phyloP scores from a whole-genome alignment of 1,284 basidiomycete genomes.

The Volvariella surrecta region DNA sequence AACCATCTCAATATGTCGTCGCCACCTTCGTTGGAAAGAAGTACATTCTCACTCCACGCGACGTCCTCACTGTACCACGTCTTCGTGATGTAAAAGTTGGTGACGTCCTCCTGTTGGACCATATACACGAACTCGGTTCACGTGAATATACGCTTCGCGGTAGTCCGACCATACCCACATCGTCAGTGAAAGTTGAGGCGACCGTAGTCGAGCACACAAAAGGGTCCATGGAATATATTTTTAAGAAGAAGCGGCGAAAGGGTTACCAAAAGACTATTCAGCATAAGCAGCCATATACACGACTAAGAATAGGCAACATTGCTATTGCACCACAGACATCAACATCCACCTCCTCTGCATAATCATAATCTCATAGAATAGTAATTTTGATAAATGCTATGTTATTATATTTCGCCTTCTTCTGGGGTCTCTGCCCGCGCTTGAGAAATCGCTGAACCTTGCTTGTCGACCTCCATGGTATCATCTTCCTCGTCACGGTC shows the following conservation, averaged over 20 bases:
- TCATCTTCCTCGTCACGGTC: conserved; percentile 33
- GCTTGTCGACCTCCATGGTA: conserved; percentile 26
- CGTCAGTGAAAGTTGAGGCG: conserved; percentile 67
- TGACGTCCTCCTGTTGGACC: conserved; percentile 75
- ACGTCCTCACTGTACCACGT: conserved; percentile 88
- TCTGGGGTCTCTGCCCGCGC: conserved; percentile 60
- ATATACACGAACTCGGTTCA: conserved; percentile 91
- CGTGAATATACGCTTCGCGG: conserved; percentile 90
- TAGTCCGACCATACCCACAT: conserved; percentile 49
- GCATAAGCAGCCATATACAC: conserved; percentile 92
- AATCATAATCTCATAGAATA: conserved; percentile 12
- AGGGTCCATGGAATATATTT: conserved; percentile 81
- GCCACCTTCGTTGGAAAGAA: conserved; percentile 84
- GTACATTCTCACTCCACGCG: conserved; percentile 84
- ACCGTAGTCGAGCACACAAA: conserved; percentile 97
- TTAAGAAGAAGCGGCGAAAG: conserved; percentile 98
- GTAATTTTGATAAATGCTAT: not conserved
- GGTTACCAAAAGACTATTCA: conserved; percentile 71
- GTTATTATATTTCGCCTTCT: conserved; percentile 64
- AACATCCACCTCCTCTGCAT: conserved; percentile 1
- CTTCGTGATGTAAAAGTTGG: conserved; percentile 79
- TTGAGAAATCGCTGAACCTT: conserved; percentile 14
- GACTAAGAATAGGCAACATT: conserved; percentile 73
- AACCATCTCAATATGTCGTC: conserved; percentile 83
- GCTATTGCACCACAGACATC: conserved; percentile 29